Base-by-base conservation (phyloP, 768 basidiomycete genomes). In the Mycena galericulata region DNA sequence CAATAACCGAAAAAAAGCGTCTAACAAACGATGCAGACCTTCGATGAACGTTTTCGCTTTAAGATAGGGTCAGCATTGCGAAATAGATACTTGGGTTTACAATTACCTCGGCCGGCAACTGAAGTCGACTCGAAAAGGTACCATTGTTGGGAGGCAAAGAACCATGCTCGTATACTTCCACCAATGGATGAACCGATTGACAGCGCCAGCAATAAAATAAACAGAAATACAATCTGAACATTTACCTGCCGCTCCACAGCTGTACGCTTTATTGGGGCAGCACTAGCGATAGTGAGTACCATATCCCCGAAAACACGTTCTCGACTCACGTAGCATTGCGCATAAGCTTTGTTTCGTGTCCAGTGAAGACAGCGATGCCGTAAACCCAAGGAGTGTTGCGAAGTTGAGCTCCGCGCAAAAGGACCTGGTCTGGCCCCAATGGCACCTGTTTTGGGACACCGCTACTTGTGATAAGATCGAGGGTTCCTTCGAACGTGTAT, bases 311-410 rank as follows among this genome's bases (percentile, higher is more conserved):
- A 36, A 59, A 27, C 9, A 17, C 3, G 12, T 29, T 22, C 38
- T 40, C 27, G 1, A 84, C 95, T 82, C 75, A 96, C 96, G 97
- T 98, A 46, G 98, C 97, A 75, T 99, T 99, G 66, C 95, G 88
- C 96, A 99, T 97, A 40, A 99, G 80, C 79, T 99, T 99, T 22
- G 98, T 99, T 83, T 99, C 97, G 75, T 99, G 98, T 0, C 98
- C 98, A 0, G 96, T 97, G 73, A 96, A 98, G 45, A 99, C 93
- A 36, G 91, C 92, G 10, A 99, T 76, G 15, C 97, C 97, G 78
- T 98, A 99, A 30, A 94, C 88, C 98, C 98, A 99, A 11, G 92
- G 90, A 2, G 98, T 99, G 78, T 99, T 99, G 62, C 98, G 87
- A 63, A 99, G 78, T 77, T 99, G 98, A 30, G 98, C 97, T 1